Evolutionary conservation across 1,284 basidiomycete species (phyloP), one percentile per base, ranked within the genome.

Genomic region (Irpex rosettiformis): DNA sequence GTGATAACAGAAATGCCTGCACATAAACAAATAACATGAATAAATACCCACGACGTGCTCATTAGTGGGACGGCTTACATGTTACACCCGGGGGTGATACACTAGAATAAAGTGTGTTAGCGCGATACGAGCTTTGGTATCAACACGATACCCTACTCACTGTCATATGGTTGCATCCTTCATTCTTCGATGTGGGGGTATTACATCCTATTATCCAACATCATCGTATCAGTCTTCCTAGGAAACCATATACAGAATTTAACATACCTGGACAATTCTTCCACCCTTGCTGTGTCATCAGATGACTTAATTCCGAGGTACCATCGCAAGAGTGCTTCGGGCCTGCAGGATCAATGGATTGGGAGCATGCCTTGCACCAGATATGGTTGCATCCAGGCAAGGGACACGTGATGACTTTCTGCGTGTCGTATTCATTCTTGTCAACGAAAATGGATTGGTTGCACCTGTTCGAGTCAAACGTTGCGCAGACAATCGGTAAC

Each of bases 151-250:
- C n/a, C n/a, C n/a, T 60, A 16, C 33, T 37, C 33, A 85, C 85
- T 56, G 81, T 81, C 75, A 88, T 84, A 67, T 88, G 84, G 64
- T 87, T 85, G 66, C 85, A 88, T 0, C 85, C 86, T 1, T 70
- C 66, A 0, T 67, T 67, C 66, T 86, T 88, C 66, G 82, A 79
- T 18, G 81, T 78, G 0, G 84, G 82, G 0, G 84, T 85, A 57
- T 75, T 72, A 65, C 85, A 88, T 1, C 81, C 85, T 85, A 59
- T 8, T 3, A 37, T 3, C 7, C n/a, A 43, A n/a, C n/a, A n/a
- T n/a, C n/a, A n/a, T n/a, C n/a, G n/a, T n/a, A n/a, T n/a, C n/a
- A n/a, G n/a, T n/a, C n/a, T n/a, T n/a, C n/a, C n/a, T n/a, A n/a
- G n/a, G n/a, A n/a, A n/a, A n/a, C n/a, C n/a, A n/a, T n/a, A n/a